Evolutionary conservation across 2,329 filamentous ascomycete genomes (phyloP).

Genomic region (Cladosporium sp.): DNA sequence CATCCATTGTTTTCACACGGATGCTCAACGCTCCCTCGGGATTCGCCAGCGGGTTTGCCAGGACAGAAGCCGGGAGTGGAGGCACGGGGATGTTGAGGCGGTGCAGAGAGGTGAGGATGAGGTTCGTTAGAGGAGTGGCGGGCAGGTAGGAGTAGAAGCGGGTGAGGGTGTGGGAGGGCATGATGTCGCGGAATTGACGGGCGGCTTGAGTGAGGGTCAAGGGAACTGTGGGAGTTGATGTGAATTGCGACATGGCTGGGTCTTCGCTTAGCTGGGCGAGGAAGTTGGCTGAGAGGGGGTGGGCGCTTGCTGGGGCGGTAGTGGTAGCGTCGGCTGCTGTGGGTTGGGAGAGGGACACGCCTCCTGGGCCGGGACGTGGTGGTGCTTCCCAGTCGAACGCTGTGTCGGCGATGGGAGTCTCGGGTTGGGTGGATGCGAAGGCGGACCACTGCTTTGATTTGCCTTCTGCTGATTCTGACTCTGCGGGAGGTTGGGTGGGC

Average conservation of each 20-base stretch:
- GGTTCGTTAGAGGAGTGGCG: slow-evolving; percentile 68
- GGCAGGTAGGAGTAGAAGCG: slow-evolving; percentile 87
- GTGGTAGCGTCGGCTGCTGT: slow-evolving; percentile 23
- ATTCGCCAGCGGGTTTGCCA: slow-evolving; percentile 2
- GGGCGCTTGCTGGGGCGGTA: slow-evolving; percentile 33
- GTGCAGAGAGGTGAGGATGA: slow-evolving; percentile 76
- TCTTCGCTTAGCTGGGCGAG: slow-evolving; percentile 73
- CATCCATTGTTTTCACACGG: slow-evolving; percentile 66
- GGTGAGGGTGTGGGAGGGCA: slow-evolving; percentile 80
- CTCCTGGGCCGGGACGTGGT: slow-evolving; percentile 46
- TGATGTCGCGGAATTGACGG: slow-evolving; percentile 82
- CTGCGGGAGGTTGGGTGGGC: slow-evolving; percentile 17
- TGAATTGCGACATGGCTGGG: slow-evolving; percentile 80
- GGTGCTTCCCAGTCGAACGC: slow-evolving; percentile 88
- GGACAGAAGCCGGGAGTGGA: slow-evolving; percentile 13
- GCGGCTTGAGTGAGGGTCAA: slow-evolving; percentile 85
- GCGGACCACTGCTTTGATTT: slow-evolving; percentile 33
- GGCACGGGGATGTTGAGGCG: slow-evolving; percentile 76
- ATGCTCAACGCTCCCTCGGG: slow-evolving; percentile 41
- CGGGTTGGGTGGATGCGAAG: slow-evolving; percentile 81
- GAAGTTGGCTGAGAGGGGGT: slow-evolving; percentile 26
- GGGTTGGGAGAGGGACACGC: slow-evolving; percentile 19
- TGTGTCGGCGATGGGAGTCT: slow-evolving; percentile 65
- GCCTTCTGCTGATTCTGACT: slow-evolving; percentile 16
- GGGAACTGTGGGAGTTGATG: slow-evolving; percentile 70